Evolutionary conservation across 2,329 filamentous ascomycete species (phyloP).

Genomic region (Beauveria pseudobassiana): DNA sequence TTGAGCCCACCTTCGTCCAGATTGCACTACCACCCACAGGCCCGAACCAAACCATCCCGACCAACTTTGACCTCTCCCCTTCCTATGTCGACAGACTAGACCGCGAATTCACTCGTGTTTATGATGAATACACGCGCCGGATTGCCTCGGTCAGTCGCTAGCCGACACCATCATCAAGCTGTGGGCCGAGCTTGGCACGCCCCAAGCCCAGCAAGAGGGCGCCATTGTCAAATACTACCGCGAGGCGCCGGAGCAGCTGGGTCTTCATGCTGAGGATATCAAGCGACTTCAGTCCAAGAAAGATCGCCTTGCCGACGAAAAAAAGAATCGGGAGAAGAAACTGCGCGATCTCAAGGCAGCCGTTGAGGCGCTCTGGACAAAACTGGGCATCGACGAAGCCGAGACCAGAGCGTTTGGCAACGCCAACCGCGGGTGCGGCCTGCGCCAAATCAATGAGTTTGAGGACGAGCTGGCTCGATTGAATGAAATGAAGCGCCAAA

Average conservation of each 20-base stretch:
- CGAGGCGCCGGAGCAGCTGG: conserved; percentile 87
- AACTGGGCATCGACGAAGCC: conserved; percentile 72
- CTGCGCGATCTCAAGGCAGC: conserved; percentile 67
- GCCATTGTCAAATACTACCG: conserved; percentile 84
- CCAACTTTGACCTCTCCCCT: conserved; percentile 86
- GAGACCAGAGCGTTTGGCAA: conserved; percentile 83
- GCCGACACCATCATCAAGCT: conserved; percentile 85
- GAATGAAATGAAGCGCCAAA: conserved; percentile 90
- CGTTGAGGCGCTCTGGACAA: conserved; percentile 86
- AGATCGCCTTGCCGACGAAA: conserved; percentile 82
- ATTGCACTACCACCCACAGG: conserved; percentile 78
- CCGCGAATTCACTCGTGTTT: conserved; percentile 85
- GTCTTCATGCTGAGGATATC: conserved; percentile 82
- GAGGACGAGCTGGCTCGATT: conserved; percentile 82
- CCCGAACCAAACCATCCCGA: conserved; percentile 66
- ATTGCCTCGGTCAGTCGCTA: conserved; percentile 66
- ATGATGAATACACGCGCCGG: conserved; percentile 89
- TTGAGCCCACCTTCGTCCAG: conserved; percentile 81
- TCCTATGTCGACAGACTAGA: conserved; percentile 83
- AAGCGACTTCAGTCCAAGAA: conserved; percentile 62
- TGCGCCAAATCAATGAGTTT: conserved; percentile 91
- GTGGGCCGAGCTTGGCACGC: conserved; percentile 92
- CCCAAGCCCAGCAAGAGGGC: conserved; percentile 84
- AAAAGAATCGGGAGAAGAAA: conserved; percentile 70
- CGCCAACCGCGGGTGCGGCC: conserved; percentile 80